A percentile compares a stretch with the other conserved stretches of the same genome.
Evolutionary conservation across 2,329 filamentous ascomycete genomes (phyloP).

Genomic region (Chrysoporthe puriensis): DNA sequence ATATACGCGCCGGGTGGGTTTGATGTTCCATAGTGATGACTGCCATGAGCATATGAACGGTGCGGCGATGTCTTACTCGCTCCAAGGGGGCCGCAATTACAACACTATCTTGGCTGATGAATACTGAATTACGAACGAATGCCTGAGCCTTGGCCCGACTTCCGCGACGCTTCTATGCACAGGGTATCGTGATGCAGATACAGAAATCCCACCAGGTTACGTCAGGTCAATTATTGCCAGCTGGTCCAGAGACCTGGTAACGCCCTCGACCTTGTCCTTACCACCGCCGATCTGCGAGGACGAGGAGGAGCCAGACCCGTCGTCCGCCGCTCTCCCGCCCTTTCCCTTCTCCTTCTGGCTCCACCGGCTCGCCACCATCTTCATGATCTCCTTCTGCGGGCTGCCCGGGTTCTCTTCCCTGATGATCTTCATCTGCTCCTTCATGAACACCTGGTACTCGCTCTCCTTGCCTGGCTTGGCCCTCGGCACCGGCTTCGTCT

Average conservation of each 20-base stretch:
- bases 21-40: constrained; percentile 12
- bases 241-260: constrained; percentile 14
- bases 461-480: constrained; percentile 38
- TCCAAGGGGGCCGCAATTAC: not conserved
- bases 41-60: constrained; percentile 19
- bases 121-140: not conserved
- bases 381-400: constrained; percentile 71
- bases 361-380: constrained; percentile 66
- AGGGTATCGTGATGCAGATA: constrained; percentile 6
- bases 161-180: not conserved
- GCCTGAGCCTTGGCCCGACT: not conserved
- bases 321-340: constrained; percentile 28
- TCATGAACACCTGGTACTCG: constrained; percentile 60
- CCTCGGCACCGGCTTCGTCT: constrained; percentile 78
- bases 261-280: constrained; percentile 21
- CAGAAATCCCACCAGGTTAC: constrained; percentile 2
- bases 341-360: constrained; percentile 46
- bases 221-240: constrained; percentile 25
- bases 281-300: not conserved
- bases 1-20: not conserved
- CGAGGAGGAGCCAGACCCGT: constrained; percentile 16
- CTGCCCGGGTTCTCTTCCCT: constrained; percentile 59
- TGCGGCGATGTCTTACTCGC: not conserved
- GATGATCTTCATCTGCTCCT: constrained; percentile 67
- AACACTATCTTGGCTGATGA: not conserved